Conservation (phyloP, 2,329 filamentous ascomycete genomes). For the Paecilomyces variotii region DNA sequence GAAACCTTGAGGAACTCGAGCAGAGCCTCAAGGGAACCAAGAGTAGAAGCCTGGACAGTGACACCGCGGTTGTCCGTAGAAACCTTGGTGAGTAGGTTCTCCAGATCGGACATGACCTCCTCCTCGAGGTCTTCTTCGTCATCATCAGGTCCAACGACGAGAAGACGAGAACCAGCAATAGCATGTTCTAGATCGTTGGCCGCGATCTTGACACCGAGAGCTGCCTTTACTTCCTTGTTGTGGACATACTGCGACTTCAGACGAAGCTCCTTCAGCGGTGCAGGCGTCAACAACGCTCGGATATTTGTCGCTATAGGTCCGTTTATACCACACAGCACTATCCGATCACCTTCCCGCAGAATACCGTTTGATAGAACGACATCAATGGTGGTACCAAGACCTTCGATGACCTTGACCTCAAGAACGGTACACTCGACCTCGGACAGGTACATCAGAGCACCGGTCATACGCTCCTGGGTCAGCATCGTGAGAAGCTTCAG, state of each 20-base stretch:
- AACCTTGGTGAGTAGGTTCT: conserved; percentile 82
- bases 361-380: conserved; percentile 95
- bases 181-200: conserved; percentile 92
- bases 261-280: conserved; percentile 85
- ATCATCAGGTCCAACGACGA: conserved; percentile 90
- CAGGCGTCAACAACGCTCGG: conserved; percentile 84
- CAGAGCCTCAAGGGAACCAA: conserved; percentile 91
- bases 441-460: conserved; percentile 93
- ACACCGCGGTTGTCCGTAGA: conserved; percentile 90
- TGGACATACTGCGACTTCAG: conserved; percentile 96
- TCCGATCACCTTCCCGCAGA: conserved; percentile 83
- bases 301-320: conserved; percentile 94
- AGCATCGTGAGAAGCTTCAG: conserved; percentile 87
- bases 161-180: conserved; percentile 88
- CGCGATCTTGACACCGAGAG: conserved; percentile 96
- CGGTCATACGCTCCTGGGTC: conserved; percentile 96
- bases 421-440: conserved; percentile 97
- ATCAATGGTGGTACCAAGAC: conserved; percentile 97
- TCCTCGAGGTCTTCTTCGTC: conserved; percentile 96
- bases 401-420: conserved; percentile 98
- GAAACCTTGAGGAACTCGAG: conserved; percentile 91
- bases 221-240: conserved; percentile 98
- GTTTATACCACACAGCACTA: conserved; percentile 94
- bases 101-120: conserved; percentile 91
- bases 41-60: conserved; percentile 91